Evolutionary conservation across 2,329 filamentous ascomycete species (phyloP).

Genomic region (Aspergillus sergii): DNA sequence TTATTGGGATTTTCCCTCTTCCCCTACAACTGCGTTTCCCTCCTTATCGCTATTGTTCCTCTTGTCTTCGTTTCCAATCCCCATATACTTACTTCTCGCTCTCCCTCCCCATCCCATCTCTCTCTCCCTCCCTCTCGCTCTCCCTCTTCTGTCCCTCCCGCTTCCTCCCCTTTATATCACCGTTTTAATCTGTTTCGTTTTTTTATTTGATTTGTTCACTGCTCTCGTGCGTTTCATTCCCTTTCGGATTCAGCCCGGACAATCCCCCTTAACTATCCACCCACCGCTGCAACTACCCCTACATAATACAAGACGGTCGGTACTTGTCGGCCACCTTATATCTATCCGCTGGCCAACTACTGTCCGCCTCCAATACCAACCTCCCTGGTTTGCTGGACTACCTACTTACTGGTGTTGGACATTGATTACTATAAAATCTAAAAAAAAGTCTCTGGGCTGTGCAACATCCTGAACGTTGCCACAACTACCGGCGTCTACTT

Average conservation of each 20-base stretch:
- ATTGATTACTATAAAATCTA: background rate
- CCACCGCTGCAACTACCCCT: background rate
- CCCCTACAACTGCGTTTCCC: conserved; percentile 11
- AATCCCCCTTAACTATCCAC: background rate
- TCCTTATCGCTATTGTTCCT: conserved; percentile 7
- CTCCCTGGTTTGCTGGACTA: conserved; percentile 2
- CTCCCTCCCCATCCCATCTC: background rate
- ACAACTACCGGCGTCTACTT: conserved; percentile 2
- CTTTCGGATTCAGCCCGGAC: conserved; percentile 9
- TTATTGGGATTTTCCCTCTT: conserved; percentile 23
- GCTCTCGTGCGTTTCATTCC: conserved; percentile 10
- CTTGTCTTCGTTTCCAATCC: background rate
- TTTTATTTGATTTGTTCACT: conserved; percentile 10
- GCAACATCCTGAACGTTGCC: conserved; percentile 5
- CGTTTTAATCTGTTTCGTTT: conserved; percentile 38
- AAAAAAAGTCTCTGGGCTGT: conserved; percentile 1
- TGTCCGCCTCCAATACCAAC: background rate
- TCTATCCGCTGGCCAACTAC: background rate
- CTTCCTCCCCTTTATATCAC: conserved; percentile 47
- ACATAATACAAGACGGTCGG: conserved; percentile 1
- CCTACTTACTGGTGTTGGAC: background rate
- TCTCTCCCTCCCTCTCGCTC: conserved; percentile 3
- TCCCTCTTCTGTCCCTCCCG: conserved; percentile 14
- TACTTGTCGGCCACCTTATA: background rate
- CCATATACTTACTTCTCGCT: conserved; percentile 5